These are phyloP conservation scores for Clarireedia monteithiana DNA, from an alignment of 2,329 filamentous ascomycete genomes.

Conservation along the genomic window DNA sequence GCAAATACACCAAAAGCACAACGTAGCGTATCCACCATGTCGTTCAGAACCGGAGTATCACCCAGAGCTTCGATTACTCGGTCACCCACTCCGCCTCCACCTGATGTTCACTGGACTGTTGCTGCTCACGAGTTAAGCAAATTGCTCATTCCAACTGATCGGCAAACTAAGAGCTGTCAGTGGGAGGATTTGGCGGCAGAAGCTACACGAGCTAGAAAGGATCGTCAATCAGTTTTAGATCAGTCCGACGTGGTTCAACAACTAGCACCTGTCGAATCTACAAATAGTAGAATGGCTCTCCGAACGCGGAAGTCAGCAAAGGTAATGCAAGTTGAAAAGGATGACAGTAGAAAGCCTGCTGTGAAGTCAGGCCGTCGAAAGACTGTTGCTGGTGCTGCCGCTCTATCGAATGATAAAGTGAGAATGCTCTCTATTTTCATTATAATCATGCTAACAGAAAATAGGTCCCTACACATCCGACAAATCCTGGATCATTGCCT, in stretches of 20 bases:
- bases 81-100: slow-evolving; percentile 59
- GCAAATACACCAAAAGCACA: slow-evolving; percentile 54
- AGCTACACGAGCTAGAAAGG: slow-evolving; percentile 53
- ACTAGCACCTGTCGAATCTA: slow-evolving; percentile 29
- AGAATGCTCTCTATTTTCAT: neutral
- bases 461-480: neutral
- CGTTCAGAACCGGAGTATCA: slow-evolving; percentile 30
- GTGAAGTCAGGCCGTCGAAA: slow-evolving; percentile 44
- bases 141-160: slow-evolving; percentile 67
- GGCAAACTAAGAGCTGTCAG: slow-evolving; percentile 68
- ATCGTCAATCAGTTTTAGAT: slow-evolving; percentile 51
- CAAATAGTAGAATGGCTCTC: slow-evolving; percentile 59
- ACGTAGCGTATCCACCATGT: slow-evolving; percentile 52
- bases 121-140: slow-evolving; percentile 80
- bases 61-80: slow-evolving; percentile 33
- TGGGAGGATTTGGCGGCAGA: slow-evolving; percentile 72
- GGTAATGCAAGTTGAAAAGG: slow-evolving; percentile 45
- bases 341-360: slow-evolving; percentile 33
- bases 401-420: slow-evolving; percentile 39
- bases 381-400: slow-evolving; percentile 49
- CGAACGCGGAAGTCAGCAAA: slow-evolving; percentile 59
- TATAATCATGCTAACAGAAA: neutral
- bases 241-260: slow-evolving; percentile 22
- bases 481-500: slow-evolving; percentile 26
- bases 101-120: slow-evolving; percentile 77